Base-by-base conservation (phyloP, 73 alveolate genomes). In the Blepharisma japonicum region DNA sequence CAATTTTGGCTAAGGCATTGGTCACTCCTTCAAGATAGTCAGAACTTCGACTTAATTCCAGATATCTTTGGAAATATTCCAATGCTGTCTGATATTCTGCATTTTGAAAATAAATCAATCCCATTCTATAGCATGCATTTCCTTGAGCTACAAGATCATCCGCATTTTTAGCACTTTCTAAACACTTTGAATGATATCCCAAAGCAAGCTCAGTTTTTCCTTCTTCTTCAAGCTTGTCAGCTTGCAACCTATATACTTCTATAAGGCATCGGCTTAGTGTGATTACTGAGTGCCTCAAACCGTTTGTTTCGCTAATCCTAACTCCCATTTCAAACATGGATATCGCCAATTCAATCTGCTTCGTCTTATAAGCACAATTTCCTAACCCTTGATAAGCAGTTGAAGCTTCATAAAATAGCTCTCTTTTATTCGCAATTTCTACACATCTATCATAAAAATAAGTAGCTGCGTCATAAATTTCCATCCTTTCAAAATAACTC, bases 391-490 rank as follows among this genome's bases (percentile, higher is more conserved):
- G 79, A 67, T 82, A 83, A 25, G 94, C 94, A 7, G 46, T 54
- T 48, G 90, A 87, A 71, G 82, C 94, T 5, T 90, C 94, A 14
- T 68, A 84, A 77, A 76, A 56, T 66, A 71, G 66, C 72, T 83
- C 80, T 76, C 68, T 76, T 23, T 87, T 90, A 14, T 74, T 45
- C 0, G 89, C 61, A 38, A 83, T 87, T 25, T 80, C 90, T 6
- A 83, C 81, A 79, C 94, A 83, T 21, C 91, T 55, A 49, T 83
- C 81, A 80, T 87, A 82, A 78, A 83, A 87, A 83, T 87, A 87
- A 27, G 91, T 78, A 23, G 94, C 94, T 6, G 94, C 85, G 56
- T 87, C 91, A 56, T 77, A 87, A 74, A 82, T 90, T 68, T 87
- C 81, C 27, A 87, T 68, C 32, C 72, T 80, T 51, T 87, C 91